Evolutionary conservation across 2,329 filamentous ascomycete species (phyloP).

Genomic region (Ophidiomyces ophidiicola): DNA sequence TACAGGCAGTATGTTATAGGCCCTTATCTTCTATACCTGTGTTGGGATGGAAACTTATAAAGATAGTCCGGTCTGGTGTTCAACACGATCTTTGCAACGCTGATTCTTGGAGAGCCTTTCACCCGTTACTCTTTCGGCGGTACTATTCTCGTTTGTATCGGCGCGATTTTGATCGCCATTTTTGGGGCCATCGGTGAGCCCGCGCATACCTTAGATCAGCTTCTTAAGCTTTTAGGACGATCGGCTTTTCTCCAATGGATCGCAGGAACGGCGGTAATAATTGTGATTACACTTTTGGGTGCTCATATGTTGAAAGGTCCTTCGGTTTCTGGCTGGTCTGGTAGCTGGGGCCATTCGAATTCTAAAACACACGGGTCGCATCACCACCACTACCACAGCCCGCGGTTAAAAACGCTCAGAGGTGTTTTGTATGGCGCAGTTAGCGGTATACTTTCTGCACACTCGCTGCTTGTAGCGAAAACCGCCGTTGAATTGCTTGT

Average conservation of each 20-base stretch:
- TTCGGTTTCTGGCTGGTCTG: slow-evolving; percentile 22
- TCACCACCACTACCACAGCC: slow-evolving; percentile 34
- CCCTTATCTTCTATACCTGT: slow-evolving; percentile 1
- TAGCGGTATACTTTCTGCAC: slow-evolving; percentile 85
- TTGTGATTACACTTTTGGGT: slow-evolving; percentile 53
- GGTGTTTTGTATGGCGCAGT: slow-evolving; percentile 83
- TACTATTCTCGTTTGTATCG: slow-evolving; percentile 72
- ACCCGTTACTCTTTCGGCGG: slow-evolving; percentile 86
- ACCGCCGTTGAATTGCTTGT: slow-evolving; percentile 92
- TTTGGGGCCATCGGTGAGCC: slow-evolving; percentile 92
- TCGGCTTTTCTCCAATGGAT: slow-evolving; percentile 81
- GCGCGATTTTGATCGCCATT: slow-evolving; percentile 81
- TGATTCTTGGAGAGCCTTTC: slow-evolving; percentile 87
- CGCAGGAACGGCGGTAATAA: slow-evolving; percentile 61
- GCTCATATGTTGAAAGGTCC: slow-evolving; percentile 37
- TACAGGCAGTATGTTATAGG: slow-evolving; percentile 57
- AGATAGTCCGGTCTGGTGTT: slow-evolving; percentile 75
- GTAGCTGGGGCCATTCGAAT: slow-evolving; percentile 19
- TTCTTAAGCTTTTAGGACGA: slow-evolving; percentile 62
- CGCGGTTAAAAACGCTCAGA: slow-evolving; percentile 60
- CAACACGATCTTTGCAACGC: slow-evolving; percentile 92
- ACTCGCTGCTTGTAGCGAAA: slow-evolving; percentile 86
- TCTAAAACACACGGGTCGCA: slow-evolving; percentile 23
- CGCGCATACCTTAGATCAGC: slow-evolving; percentile 71
- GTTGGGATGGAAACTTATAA: slow-evolving; percentile 5